Conservation (phyloP, 1,139 yeast species). For the Sporopachydermia cereana region DNA sequence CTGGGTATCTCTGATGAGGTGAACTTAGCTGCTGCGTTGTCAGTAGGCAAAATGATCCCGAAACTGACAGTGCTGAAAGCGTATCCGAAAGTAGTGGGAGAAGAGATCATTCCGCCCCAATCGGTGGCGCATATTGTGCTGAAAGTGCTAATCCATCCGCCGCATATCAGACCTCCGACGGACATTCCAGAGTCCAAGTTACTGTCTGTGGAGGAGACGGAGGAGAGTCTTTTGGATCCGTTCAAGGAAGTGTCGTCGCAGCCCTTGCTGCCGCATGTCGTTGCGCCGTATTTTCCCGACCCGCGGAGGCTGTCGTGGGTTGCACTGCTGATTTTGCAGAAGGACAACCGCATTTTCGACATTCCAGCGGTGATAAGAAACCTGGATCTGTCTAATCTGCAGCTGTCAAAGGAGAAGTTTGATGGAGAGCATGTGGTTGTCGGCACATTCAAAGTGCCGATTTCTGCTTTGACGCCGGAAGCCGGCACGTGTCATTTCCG, state of each 20-base stretch:
- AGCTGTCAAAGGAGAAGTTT: slow-evolving; percentile 39
- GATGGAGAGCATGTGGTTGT: slow-evolving; percentile 39
- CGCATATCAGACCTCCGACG: slow-evolving; percentile 32
- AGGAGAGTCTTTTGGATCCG: slow-evolving; percentile 66
- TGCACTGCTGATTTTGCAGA: slow-evolving; percentile 56
- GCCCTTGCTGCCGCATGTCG: slow-evolving; percentile 51
- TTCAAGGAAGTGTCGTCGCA: slow-evolving; percentile 49
- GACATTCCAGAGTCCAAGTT: slow-evolving; percentile 25
- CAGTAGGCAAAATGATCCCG: slow-evolving; percentile 60
- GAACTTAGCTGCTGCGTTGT: slow-evolving; percentile 37
- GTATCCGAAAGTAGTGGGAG: slow-evolving; percentile 83
- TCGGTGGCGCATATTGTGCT: slow-evolving; percentile 66
- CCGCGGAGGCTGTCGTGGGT: slow-evolving; percentile 38
- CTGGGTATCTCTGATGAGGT: slow-evolving; percentile 42
- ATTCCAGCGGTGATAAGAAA: slow-evolving; percentile 46
- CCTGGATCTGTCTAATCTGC: slow-evolving; percentile 44
- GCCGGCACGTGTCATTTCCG: slow-evolving; percentile 56
- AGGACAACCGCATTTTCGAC: slow-evolving; percentile 70
- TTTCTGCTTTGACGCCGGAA: slow-evolving; percentile 62
- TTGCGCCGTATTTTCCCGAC: slow-evolving; percentile 67
- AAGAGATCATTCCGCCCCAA: slow-evolving; percentile 58
- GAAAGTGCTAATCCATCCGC: slow-evolving; percentile 66
- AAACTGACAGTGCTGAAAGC: slow-evolving; percentile 57
- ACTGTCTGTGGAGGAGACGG: slow-evolving; percentile 37
- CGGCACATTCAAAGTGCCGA: slow-evolving; percentile 63